A percentile compares a stretch with the other conserved stretches of the same genome.
phyloP scores from a whole-genome alignment of 192 early-diverging fungal species.

The Helicostylum pulchrum region DNA sequence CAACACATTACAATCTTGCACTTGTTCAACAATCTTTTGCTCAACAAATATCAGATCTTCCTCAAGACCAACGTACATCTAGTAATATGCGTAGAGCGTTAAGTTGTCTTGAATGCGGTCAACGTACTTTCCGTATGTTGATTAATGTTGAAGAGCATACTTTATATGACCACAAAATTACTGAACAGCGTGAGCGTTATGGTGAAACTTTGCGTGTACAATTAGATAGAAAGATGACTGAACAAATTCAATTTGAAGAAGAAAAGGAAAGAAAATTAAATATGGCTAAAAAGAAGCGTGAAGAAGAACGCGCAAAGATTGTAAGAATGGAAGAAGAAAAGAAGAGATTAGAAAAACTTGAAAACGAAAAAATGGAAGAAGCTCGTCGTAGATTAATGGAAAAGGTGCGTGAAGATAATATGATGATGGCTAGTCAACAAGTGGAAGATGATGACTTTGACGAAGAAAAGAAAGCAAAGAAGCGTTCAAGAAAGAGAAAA shows the following conservation, averaged over 20 bases:
- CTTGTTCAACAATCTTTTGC: conserved; percentile 83
- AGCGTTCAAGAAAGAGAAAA: conserved; percentile 15
- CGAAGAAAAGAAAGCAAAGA: conserved; percentile 23
- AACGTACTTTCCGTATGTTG: conserved; percentile 37
- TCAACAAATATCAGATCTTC: conserved; percentile 71
- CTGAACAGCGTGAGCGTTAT: conserved; percentile 57
- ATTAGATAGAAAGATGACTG: conserved; percentile 50
- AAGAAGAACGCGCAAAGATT: conserved; percentile 43
- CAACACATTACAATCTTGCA: conserved; percentile 67
- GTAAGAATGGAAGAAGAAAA: conserved; percentile 34
- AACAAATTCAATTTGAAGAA: conserved; percentile 59
- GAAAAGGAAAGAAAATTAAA: conserved; percentile 48
- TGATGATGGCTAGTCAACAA: conserved; percentile 41
- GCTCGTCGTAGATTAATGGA: conserved; percentile 41
- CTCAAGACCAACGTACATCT: conserved; percentile 59
- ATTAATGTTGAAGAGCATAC: conserved; percentile 46
- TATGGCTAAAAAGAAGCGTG: conserved; percentile 52
- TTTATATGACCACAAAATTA: conserved; percentile 60
- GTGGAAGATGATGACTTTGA: conserved; percentile 29
- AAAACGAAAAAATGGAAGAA: conserved; percentile 38
- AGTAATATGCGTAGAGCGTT: conserved; percentile 55
- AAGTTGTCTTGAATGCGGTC: conserved; percentile 50
- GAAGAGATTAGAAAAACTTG: conserved; percentile 26
- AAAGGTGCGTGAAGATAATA: conserved; percentile 37
- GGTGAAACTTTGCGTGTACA: conserved; percentile 58